Base-by-base conservation (phyloP, 2,329 filamentous ascomycete species). In the Myriosclerotinia scirpicola region DNA sequence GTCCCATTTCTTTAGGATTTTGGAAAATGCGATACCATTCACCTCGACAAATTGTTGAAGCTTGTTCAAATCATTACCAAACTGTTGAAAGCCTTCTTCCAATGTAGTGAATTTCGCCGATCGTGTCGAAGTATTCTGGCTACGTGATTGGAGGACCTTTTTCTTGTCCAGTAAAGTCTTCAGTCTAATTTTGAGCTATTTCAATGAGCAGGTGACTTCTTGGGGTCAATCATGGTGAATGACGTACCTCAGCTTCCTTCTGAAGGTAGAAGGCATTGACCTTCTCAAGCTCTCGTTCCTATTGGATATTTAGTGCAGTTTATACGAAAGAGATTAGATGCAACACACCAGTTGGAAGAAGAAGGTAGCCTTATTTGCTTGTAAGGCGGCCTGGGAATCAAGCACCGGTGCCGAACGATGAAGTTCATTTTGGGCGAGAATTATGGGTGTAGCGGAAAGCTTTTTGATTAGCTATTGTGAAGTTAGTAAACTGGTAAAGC, bases 1-100 rank as follows among this genome's bases (percentile, higher is more conserved):
- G 80, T 99, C 95, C 95, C 95, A 99, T 86, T 99, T 99, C 81
- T 99, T 99, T 70, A 99, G 81, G 68, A 99, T 99, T 79, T 99
- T 99, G 38, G 94, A 97, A 78, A 98, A 97, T 20, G 93, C 95
- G 1, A 92, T 97, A 75, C 95, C 94, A 77, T 99, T 99, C 76
- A 98, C 91, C 78, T 98, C 94, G 71, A 99, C 93, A 79, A 98
- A 99, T 82, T 98, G 95, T 82, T 97, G 93, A 20, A 99, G 85
- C 80, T 99, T 99, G 81, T 97, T 97, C 55, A 99, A 81, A 76
- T 99, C 95, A 76, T 91, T 94, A 76, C 93, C 93, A 77, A 99
- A 99, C 78, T 98, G 92, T 73, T 97, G 93, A 75, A 98, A 96
- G 15, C 95, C 95, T 81, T 99, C 95, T 77, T 98, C 92, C 26